Evolutionary conservation across 352 stramenopile genomes (phyloP), one percentile per base, ranked within the genome.

Genomic region (Phytophthora tentaculata): DNA sequence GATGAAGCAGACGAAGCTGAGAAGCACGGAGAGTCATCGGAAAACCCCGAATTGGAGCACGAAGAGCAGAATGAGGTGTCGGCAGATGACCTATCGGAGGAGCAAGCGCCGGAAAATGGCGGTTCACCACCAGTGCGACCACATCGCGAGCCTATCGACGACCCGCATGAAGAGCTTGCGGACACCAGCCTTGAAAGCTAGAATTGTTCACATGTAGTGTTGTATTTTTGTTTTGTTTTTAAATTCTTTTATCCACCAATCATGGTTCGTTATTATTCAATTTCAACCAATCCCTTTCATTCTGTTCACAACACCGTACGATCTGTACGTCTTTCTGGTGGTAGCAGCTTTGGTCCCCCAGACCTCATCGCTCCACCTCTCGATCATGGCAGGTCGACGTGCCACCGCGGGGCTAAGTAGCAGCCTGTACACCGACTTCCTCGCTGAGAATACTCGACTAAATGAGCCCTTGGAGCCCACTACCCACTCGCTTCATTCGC

Each of bases 381-480:
- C 47, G 47, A 45, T 43, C 37, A 77, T 73, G 69, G 63, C 57
- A 4, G 72, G 53, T 45, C 48, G 69, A 60, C 72, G 71, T 23
- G 79, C 76, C 6, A 76, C 74, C 20, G 70, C 76, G 52, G 79
- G 78, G 47, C 78, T 90, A 49, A 84, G 80, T 59, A 89, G 80
- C 74, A 89, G 76, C 45, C 71, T 89, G 44, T 94, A 89, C 69
- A 74, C 66, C 32, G 79, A 91, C 61, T 94, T 94, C 59, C 50
- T 94, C 47, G 77, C 79, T 39, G 75, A 87, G 37, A 64, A 82
- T 49, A 74, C 71, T 53, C 73, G 73, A 10, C 75, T 89, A 19
- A 61, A 73, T 28, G 80, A 82, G 59, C 56, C 66, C 17, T 54
- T 87, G 35, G 80, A 86, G 44, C 69, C 80, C 26, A 69, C 45